Conservation (phyloP, 768 basidiomycete genomes). For the Pholiota microspora region DNA sequence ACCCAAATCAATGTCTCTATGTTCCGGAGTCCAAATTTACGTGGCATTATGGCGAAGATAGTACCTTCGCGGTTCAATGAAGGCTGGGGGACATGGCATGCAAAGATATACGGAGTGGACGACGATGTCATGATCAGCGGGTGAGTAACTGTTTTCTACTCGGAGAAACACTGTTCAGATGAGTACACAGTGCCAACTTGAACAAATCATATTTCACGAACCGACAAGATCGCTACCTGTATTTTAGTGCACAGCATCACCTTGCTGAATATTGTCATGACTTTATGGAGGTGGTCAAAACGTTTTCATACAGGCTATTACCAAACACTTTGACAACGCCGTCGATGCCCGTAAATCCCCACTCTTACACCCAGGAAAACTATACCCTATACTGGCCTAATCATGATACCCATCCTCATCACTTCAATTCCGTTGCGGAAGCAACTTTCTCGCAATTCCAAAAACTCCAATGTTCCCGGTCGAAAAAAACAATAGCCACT, state of each 20-base stretch:
- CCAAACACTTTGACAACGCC: slow-evolving; percentile 10
- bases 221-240: slow-evolving; percentile 92
- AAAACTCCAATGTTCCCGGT: slow-evolving; percentile 26
- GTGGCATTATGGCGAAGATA: slow-evolving; percentile 67
- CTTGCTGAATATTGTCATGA: slow-evolving; percentile 84
- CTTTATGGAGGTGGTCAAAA: slow-evolving; percentile 65
- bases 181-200: slow-evolving; percentile 75
- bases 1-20: slow-evolving; percentile 73
- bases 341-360: slow-evolving; percentile 13
- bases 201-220: slow-evolving; percentile 92
- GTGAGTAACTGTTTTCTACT: slow-evolving; percentile 38
- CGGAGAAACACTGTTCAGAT: not conserved
- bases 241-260: slow-evolving; percentile 55
- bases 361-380: slow-evolving; percentile 34
- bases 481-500: not conserved
- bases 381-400: slow-evolving; percentile 71
- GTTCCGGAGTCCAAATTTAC: slow-evolving; percentile 85
- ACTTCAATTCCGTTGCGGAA: slow-evolving; percentile 61
- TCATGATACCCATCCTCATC: slow-evolving; percentile 60
- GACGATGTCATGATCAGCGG: slow-evolving; percentile 92
- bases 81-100: slow-evolving; percentile 99
- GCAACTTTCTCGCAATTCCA: slow-evolving; percentile 62
- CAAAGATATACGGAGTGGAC: slow-evolving; percentile 93
- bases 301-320: slow-evolving; percentile 68
- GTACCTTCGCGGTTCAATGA: slow-evolving; percentile 95